These are phyloP conservation scores for Hypoxylon perforatum DNA, from an alignment of 495 filamentous ascomycete species.

Conservation along the genomic window DNA sequence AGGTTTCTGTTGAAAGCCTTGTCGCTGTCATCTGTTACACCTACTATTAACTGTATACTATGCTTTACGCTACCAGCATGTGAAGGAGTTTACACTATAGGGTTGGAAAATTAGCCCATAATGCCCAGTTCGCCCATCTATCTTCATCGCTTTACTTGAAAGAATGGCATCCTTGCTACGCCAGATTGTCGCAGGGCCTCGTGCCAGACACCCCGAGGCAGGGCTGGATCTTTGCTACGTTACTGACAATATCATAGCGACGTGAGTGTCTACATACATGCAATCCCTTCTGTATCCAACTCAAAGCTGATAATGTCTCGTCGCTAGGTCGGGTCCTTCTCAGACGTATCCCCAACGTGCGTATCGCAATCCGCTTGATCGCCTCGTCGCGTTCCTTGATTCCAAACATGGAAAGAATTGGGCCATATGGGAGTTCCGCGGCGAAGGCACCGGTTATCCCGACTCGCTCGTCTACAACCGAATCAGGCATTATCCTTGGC, in stretches of 20 bases:
- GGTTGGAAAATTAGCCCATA: not conserved
- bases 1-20: not conserved
- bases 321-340: slow-evolving; percentile 78
- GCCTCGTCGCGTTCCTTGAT: slow-evolving; percentile 87
- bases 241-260: slow-evolving; percentile 76
- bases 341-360: slow-evolving; percentile 87
- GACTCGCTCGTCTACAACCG: slow-evolving; percentile 86
- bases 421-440: slow-evolving; percentile 97
- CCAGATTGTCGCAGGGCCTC: slow-evolving; percentile 76
- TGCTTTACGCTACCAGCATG: not conserved
- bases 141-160: not conserved
- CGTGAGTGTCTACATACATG: slow-evolving; percentile 52
- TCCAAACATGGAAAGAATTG: slow-evolving; percentile 81
- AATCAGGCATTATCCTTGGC: slow-evolving; percentile 92
- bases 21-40: not conserved
- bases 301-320: slow-evolving; percentile 18
- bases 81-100: not conserved
- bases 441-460: slow-evolving; percentile 94
- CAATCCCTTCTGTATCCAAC: not conserved
- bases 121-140: not conserved
- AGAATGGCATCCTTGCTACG: slow-evolving; percentile 65
- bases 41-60: not conserved
- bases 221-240: slow-evolving; percentile 97
- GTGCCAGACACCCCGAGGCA: slow-evolving; percentile 83
- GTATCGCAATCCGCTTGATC: slow-evolving; percentile 91